Percentiles rank a stretch among this genome's conserved stretches.
These are phyloP conservation scores for Penicillium sp. DNA, from an alignment of 2,329 filamentous ascomycete species.

Conservation along the genomic window DNA sequence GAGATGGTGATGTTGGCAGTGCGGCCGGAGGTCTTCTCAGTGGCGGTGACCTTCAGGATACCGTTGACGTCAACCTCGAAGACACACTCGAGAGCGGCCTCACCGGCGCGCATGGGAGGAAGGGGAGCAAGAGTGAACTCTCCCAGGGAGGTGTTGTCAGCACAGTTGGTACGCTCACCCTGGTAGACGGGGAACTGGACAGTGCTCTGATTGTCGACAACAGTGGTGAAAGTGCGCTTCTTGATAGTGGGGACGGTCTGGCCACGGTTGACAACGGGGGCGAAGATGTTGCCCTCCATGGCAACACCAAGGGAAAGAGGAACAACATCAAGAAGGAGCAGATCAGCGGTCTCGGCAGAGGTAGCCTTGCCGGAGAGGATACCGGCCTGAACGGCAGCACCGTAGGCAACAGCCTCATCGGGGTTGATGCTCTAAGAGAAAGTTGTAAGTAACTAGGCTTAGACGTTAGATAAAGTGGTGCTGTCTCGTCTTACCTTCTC, in stretches of 20 bases:
- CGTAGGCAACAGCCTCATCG: constrained; percentile 96
- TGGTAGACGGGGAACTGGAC: constrained; percentile 90
- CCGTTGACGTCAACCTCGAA: constrained; percentile 99
- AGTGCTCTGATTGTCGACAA: constrained; percentile 58
- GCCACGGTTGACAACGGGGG: constrained; percentile 76
- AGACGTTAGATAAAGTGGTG: background rate
- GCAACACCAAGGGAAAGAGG: constrained; percentile 92
- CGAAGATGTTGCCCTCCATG: constrained; percentile 99
- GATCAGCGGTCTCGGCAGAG: no score
- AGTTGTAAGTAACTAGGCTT: constrained; percentile 3
- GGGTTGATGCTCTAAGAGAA: constrained; percentile 72
- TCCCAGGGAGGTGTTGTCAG: constrained; percentile 94
- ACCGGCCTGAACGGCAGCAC: constrained; percentile 94
- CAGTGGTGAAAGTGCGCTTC: constrained; percentile 81
- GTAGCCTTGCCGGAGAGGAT: constrained; percentile 83
- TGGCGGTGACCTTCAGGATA: constrained; percentile 98
- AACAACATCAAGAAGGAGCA: no score
- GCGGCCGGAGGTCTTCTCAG: constrained; percentile 96
- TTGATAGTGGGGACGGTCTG: constrained; percentile 70
- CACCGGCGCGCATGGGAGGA: constrained; percentile 80
- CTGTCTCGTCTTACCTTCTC: constrained; percentile 57
- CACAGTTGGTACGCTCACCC: constrained; percentile 95
- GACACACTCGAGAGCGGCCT: constrained; percentile 92
- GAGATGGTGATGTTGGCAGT: constrained; percentile 99
- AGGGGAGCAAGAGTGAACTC: constrained; percentile 92